Base-by-base conservation (phyloP, 108 stramenopile genomes). In the Cyclotella sp. region DNA sequence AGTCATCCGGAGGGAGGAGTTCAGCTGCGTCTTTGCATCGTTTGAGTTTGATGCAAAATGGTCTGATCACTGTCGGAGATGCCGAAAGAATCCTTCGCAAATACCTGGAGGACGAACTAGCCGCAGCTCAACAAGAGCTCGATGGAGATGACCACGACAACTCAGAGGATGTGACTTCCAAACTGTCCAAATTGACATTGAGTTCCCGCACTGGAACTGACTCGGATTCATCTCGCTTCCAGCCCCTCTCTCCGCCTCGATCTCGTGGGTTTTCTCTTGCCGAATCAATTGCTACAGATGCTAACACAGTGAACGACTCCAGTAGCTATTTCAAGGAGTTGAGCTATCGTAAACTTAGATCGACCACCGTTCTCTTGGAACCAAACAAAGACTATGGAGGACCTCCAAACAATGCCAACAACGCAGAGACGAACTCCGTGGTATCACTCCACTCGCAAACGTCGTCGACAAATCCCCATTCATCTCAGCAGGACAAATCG, bases 291-390 rank as follows among this genome's bases (percentile, higher is more conserved):
- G 51, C 49, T 9, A 68, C 67, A 24, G 73, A 73, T 55, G 76
- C 75, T 4, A 46, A 63, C 42, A 73, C 63, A 10, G 52, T 46
- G 53, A 81, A 70, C 41, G 81, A 71, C 58, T 70, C 66, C 0
- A 70, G 59, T 34, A 77, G 83, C 27, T 87, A 92, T 55, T 78
- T 88, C 64, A 95, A 95, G 70, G 94, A 95, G 69, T 64, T 95
- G 51, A 84, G 71, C 72, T 95, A 95, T 55, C 86, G 55, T 14
- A 83, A 89, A 29, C 34, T 93, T 46, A 83, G 91, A 16, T 90
- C 89, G 1, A 91, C 89, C 6, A 95, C 94, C 8, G 88, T 95
- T 61, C 68, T 95, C 16, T 72, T 95, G 16, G 91, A 92, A 78
- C 87, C 93, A 3, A 68, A 67, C 39, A 74, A 69, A 59, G 81